Percentiles rank a stretch among this genome's conserved stretches.
These are phyloP conservation scores for Cystoisospora suis DNA, from an alignment of 169 alveolate genomes.

Conservation along the genomic window DNA sequence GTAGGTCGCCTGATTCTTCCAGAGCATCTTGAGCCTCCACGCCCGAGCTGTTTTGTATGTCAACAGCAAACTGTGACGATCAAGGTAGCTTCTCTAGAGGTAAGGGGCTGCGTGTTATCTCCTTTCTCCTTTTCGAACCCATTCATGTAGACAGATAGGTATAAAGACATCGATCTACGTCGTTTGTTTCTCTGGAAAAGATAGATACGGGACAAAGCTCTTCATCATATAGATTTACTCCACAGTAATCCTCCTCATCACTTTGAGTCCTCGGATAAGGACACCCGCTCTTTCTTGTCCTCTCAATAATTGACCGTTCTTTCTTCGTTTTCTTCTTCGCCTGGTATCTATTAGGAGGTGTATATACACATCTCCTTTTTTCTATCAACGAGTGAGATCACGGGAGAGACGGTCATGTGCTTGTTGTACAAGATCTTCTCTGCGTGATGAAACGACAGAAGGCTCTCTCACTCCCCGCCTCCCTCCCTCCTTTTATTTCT, in stretches of 20 bases:
- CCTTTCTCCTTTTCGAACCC: background rate
- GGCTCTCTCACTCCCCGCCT: no score
- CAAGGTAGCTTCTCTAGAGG: background rate
- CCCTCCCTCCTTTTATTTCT: no score
- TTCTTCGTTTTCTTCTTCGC: no score
- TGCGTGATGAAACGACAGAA: no score
- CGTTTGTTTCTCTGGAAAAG: no score
- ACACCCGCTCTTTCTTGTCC: no score
- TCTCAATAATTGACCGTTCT: no score
- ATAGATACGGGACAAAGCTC: background rate
- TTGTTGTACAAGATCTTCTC: no score
- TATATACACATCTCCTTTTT: no score
- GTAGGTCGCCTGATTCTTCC: constrained; percentile 30
- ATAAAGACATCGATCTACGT: background rate
- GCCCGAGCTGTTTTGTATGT: background rate
- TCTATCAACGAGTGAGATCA: no score
- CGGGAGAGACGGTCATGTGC: no score
- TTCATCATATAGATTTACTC: background rate
- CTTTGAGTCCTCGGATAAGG: background rate
- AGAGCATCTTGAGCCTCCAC: constrained; percentile 13
- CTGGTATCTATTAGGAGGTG: no score
- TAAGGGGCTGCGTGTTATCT: background rate
- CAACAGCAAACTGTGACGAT: constrained; percentile 26
- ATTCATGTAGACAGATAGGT: background rate
- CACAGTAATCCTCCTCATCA: background rate